These are phyloP conservation scores for Blepharisma undulans DNA, from an alignment of 169 alveolate genomes.

Conservation along the genomic window DNA sequence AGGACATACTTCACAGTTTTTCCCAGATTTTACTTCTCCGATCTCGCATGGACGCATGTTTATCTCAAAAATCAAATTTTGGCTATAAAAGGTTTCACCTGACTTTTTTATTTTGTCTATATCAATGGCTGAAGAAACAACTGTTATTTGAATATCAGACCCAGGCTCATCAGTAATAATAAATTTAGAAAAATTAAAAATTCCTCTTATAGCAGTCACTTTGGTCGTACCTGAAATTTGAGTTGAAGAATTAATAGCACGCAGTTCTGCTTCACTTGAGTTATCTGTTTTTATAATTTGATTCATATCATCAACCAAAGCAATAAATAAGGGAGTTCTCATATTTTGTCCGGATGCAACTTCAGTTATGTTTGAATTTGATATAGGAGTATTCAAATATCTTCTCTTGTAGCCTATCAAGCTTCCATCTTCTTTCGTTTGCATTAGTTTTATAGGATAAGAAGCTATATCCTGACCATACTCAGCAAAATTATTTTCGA, in stretches of 20 bases:
- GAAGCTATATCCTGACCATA: conserved; percentile 36
- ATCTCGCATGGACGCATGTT: neutral
- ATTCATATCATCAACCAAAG: neutral
- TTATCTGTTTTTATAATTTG: neutral
- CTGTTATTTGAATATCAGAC: neutral
- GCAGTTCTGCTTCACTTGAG: neutral
- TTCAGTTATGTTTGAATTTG: neutral
- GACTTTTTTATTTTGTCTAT: neutral
- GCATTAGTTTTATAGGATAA: neutral
- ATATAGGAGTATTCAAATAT: too few relatives aligned
- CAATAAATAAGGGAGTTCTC: neutral
- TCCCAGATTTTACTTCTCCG: neutral
- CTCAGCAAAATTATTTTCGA: neutral
- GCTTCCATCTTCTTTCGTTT: neutral
- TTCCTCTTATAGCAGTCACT: neutral
- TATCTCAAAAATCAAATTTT: neutral
- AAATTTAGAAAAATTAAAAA: neutral
- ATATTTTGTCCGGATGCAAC: neutral
- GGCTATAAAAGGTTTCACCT: neutral
- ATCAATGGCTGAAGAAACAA: neutral
- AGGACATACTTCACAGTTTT: neutral
- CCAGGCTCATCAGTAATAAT: neutral
- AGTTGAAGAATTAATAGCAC: neutral
- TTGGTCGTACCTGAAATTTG: neutral
- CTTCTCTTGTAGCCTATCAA: neutral